Evolutionary conservation across 1,284 basidiomycete species (phyloP).

Genomic region (Puccinia hordei): DNA sequence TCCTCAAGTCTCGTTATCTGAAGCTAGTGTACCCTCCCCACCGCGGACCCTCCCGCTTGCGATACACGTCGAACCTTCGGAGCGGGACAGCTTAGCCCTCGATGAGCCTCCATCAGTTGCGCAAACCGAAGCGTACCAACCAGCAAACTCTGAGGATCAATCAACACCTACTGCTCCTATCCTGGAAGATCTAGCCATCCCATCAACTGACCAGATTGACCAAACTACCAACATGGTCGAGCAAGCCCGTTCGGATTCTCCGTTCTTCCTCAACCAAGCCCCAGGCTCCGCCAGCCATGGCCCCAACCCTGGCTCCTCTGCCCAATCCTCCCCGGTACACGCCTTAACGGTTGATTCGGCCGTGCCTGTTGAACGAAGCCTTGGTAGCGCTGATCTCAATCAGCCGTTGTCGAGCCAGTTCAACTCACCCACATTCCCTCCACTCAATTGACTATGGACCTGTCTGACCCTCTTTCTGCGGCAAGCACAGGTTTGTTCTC

Average conservation of each 20-base stretch:
- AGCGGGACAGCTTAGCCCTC: neutral
- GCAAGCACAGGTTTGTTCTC: constrained; percentile 17
- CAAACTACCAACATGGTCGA: neutral
- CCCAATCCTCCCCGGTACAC: constrained; percentile 15
- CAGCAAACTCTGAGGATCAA: neutral
- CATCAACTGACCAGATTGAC: neutral
- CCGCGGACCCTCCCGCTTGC: neutral
- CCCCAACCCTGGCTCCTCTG: neutral
- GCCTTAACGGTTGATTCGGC: constrained; percentile 7
- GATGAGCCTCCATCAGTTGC: neutral
- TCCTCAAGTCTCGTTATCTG: constrained; percentile 20
- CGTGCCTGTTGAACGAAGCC: neutral
- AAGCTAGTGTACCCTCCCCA: constrained; percentile 23
- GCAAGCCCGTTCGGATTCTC: constrained; percentile 1
- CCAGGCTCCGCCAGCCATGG: neutral
- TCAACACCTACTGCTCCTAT: constrained; percentile 14
- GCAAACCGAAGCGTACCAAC: neutral
- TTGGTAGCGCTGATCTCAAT: neutral
- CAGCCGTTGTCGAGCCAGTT: neutral
- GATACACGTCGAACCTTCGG: neutral
- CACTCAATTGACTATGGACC: constrained; percentile 23
- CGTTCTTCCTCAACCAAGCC: constrained; percentile 7
- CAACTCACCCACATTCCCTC: constrained; percentile 17
- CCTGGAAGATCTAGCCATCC: neutral
- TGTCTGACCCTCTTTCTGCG: constrained; percentile 35